phyloP scores from a whole-genome alignment of 2,329 filamentous ascomycete genomes.

The Furcasterigmium sp. region DNA sequence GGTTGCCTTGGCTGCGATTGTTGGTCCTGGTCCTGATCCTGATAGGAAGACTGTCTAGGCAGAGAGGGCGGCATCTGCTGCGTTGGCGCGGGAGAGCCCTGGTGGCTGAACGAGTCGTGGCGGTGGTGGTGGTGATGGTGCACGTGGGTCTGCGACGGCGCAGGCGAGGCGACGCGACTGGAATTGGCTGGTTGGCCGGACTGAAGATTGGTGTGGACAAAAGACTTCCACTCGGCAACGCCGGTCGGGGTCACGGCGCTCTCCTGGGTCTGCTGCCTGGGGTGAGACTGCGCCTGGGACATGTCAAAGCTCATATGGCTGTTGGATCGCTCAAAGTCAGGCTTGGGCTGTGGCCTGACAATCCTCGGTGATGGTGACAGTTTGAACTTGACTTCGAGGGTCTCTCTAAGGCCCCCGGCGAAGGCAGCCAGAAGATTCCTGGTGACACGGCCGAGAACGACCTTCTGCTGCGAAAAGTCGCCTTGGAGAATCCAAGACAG shows the following conservation, averaged over 20 bases:
- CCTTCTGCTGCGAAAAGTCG: slow-evolving; percentile 50
- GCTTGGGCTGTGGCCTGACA: slow-evolving; percentile 18
- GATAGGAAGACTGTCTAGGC: background rate
- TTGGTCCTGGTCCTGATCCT: slow-evolving; percentile 2
- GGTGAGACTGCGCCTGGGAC: background rate
- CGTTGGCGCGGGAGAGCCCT: background rate
- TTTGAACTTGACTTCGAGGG: slow-evolving; percentile 86
- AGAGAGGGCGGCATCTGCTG: background rate
- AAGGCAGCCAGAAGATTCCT: slow-evolving; percentile 83
- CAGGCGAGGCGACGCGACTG: slow-evolving; percentile 29
- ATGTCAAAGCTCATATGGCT: slow-evolving; percentile 9
- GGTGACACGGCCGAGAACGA: slow-evolving; percentile 86
- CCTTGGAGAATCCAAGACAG: slow-evolving; percentile 68
- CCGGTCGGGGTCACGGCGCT: slow-evolving; percentile 49
- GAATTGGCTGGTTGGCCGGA: slow-evolving; percentile 29
- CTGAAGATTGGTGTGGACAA: slow-evolving; percentile 66
- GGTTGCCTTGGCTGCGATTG: slow-evolving; percentile 13
- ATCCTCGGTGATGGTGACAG: slow-evolving; percentile 70
- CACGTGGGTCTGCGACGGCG: slow-evolving; percentile 14
- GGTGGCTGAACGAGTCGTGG: slow-evolving; percentile 7
- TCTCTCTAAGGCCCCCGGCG: slow-evolving; percentile 77
- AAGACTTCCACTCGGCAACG: slow-evolving; percentile 70
- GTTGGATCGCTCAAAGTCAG: slow-evolving; percentile 8
- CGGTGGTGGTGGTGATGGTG: slow-evolving; percentile 5
- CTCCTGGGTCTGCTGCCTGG: slow-evolving; percentile 18